Base-by-base conservation (phyloP, 495 filamentous ascomycete genomes). In the Hypoxylon lienhwacheense region DNA sequence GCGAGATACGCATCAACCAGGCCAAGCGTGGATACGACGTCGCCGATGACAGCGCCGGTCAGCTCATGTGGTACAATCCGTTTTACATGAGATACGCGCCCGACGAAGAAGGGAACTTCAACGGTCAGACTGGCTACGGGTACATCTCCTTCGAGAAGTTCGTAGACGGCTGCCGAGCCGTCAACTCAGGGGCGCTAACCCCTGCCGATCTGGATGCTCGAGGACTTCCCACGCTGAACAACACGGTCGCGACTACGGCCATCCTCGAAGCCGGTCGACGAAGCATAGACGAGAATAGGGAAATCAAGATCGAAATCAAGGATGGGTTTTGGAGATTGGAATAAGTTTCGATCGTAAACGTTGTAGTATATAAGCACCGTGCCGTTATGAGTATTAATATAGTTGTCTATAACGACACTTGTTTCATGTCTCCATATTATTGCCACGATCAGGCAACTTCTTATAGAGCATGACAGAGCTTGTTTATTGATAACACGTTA, bases 71-170 rank as follows among this genome's bases (percentile, higher is more conserved):
- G 88, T 87, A 87, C 54, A 96, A 96, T 67, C 90, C 89, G 66
- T 97, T 97, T 74, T 97, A 97, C 65, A 97, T 97, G 91, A 82
- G 85, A 60, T 97, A 96, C 34, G 91, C 91, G 8, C 91, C 91
- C 10, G 91, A 96, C 58, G 91, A 96, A 68, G 89, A 95, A 68
- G 91, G 91, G 12, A 95, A 96, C 71, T 97, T 97, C 66, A 81
- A 79, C 25, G 91, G 91, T 15, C 91, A 96, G 69, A 87, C 83
- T 5, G 91, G 91, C 0, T 97, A 97, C 64, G 72, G 91, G 10
- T 97, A 96, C 66, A 82, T 96, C 53, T 89, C 85, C 46, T 92
- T 96, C 66, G 91, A 97, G 76, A 97, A 97, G 69, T 96, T 97
- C 67, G 85, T 97, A 10, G 89, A 96, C 66, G 90, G 87, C 2